These are phyloP conservation scores for Gnaphalium uliginosum DNA, from an alignment of 129 eudicot species.

Conservation along the genomic window DNA sequence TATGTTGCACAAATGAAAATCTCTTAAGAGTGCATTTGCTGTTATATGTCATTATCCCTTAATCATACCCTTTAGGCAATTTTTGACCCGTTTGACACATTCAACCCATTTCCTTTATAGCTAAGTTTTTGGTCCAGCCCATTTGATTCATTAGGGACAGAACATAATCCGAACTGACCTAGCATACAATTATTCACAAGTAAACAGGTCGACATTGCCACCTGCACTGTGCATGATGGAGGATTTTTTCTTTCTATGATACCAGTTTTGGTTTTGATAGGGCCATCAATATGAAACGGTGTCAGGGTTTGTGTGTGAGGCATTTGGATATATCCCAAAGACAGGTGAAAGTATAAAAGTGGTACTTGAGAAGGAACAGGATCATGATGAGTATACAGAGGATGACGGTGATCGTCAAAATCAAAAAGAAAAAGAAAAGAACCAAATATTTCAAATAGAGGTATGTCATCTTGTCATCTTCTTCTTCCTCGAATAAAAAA, in stretches of 20 bases:
- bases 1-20: background rate
- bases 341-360: constrained; percentile 87
- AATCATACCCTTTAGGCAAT: background rate
- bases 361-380: constrained; percentile 76
- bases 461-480: constrained; percentile 23
- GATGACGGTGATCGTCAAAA: constrained; percentile 59
- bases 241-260: constrained; percentile 8
- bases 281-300: constrained; percentile 96
- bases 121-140: background rate
- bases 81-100: background rate
- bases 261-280: constrained; percentile 36
- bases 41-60: background rate
- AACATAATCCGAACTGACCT: background rate
- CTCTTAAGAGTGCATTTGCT: too few relatives aligned
- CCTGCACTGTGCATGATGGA: background rate
- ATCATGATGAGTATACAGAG: constrained; percentile 59
- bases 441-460: constrained; percentile 77
- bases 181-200: background rate
- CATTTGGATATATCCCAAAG: constrained; percentile 93
- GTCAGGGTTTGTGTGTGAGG: constrained; percentile 93
- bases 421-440: constrained; percentile 55
- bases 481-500: background rate
- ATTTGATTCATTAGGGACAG: background rate
- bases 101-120: background rate
- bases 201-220: background rate